Evolutionary conservation across 495 filamentous ascomycete species (phyloP), one percentile per base, ranked within the genome.

Genomic region (Aspergillus homomorphus): DNA sequence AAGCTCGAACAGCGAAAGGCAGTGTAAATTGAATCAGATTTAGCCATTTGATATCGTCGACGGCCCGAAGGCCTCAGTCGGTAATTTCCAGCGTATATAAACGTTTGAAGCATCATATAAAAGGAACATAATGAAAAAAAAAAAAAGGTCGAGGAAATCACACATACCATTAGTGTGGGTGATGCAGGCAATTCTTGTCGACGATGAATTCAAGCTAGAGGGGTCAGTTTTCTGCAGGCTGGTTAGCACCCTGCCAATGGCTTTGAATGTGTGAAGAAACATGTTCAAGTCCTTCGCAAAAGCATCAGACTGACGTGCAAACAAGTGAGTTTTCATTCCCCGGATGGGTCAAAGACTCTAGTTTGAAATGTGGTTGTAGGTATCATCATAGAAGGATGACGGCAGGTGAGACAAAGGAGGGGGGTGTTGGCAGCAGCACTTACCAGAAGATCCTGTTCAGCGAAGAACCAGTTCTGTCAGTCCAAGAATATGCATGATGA

Each of bases 51-150:
- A 75, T 95, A 77, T 91, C 90, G 82, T 88, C 92, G 89, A 82
- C 67, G 80, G 83, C 82, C 76, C 69, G 65, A 77, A 78, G 81
- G 83, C 76, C 84, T 98, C 90, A 85, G 93, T 88, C 93, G 93
- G 93, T 98, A 98, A 98, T 96, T 98, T 96, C 92, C 92, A 96
- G 90, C 90, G 90, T 95, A 92, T 90, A 84, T 82, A 61, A 69
- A 78, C 84, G 86, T 80, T 78, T 85, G 80, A 80, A 78, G 82
- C 91, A 95, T 97, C 92, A 92, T 85, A 64, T 68, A 66, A 68
- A 45, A 62, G 46, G 55, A 38, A 41, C n/a, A n/a, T n/a, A n/a
- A 51, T 10, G 52, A 10, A 23, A 33, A n/a, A 30, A 20, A 45
- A 38, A 45, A 19, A 45, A 51, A 42, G 53, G 51, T 51, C 23